Conservation (phyloP, 768 basidiomycete species). For the Suillus discolor region DNA sequence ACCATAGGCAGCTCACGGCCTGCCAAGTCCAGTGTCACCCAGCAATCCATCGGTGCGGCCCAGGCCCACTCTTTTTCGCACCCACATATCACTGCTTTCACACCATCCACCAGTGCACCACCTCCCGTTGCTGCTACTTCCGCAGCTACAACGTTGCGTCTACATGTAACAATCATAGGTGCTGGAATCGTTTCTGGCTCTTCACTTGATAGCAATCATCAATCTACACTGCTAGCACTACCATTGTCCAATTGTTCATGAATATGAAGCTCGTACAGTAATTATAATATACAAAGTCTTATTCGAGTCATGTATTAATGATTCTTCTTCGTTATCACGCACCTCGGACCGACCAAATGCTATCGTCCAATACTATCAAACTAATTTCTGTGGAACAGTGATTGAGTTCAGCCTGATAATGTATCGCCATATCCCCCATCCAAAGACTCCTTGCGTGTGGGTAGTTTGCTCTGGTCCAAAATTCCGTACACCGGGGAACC, state of each 20-base stretch:
- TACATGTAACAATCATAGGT: not conserved
- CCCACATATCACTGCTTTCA: too few species aligned
- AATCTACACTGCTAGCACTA: not conserved
- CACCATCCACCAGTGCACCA: too few species aligned
- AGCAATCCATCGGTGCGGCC: not conserved
- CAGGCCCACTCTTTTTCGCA: too few species aligned
- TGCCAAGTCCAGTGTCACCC: not conserved
- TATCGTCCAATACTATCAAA: not conserved
- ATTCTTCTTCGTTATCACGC: not conserved
- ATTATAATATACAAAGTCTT: not conserved
- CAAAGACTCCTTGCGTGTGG: not conserved
- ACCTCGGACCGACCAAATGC: not conserved
- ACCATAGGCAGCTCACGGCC: not conserved
- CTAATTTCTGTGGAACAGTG: not conserved
- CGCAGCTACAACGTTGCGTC: too few species aligned
- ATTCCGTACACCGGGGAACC: not conserved
- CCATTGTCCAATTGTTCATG: not conserved
- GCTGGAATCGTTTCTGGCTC: not conserved
- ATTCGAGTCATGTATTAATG: not conserved
- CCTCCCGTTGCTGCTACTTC: too few species aligned
- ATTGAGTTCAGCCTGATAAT: not conserved
- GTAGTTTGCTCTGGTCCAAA: not conserved
- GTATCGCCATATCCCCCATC: not conserved
- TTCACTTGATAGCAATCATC: not conserved
- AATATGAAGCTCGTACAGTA: not conserved